Evolutionary conservation across 768 basidiomycete species (phyloP).

Genomic region (Termitomyces sp.): DNA sequence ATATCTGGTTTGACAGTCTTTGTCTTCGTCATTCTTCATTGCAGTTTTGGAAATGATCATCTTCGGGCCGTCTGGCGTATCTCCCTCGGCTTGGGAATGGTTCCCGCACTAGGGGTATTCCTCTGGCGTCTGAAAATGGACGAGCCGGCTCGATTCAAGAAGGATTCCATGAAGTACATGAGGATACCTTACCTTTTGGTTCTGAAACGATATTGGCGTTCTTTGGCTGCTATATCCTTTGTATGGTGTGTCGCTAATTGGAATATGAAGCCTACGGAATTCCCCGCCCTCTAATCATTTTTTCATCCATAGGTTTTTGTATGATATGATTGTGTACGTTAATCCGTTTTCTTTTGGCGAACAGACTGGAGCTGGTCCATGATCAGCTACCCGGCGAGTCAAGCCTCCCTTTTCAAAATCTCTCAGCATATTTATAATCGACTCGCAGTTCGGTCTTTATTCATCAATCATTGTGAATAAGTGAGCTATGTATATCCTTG

Average conservation of each 20-base stretch:
- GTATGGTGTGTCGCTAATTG: slow-evolving; percentile 48
- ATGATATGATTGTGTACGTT: slow-evolving; percentile 71
- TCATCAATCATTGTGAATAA: slow-evolving; percentile 67
- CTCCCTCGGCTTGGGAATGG: slow-evolving; percentile 74
- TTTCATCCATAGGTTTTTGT: slow-evolving; percentile 50
- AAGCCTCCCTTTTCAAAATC: not conserved
- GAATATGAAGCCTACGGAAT: not conserved
- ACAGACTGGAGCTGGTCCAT: not conserved
- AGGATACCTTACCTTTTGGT: slow-evolving; percentile 73
- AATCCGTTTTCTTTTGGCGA: not conserved
- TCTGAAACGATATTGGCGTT: slow-evolving; percentile 72
- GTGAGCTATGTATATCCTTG: slow-evolving; percentile 25
- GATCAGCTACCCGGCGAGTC: slow-evolving; percentile 57
- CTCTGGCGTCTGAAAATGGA: slow-evolving; percentile 83
- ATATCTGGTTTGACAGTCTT: not conserved
- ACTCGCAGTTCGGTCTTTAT: slow-evolving; percentile 65
- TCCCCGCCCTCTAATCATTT: not conserved
- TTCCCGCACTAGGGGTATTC: slow-evolving; percentile 76
- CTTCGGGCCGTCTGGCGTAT: slow-evolving; percentile 83
- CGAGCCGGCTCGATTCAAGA: slow-evolving; percentile 68
- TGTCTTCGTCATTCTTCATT: not conserved
- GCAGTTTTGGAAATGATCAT: slow-evolving; percentile 69
- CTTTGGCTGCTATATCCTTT: slow-evolving; percentile 64
- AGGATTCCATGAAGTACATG: slow-evolving; percentile 71
- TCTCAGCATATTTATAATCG: not conserved